A percentile compares a stretch with the other conserved stretches of the same genome.
Evolutionary conservation across 2,329 filamentous ascomycete genomes (phyloP).

Genomic region (Fusarium siculi): DNA sequence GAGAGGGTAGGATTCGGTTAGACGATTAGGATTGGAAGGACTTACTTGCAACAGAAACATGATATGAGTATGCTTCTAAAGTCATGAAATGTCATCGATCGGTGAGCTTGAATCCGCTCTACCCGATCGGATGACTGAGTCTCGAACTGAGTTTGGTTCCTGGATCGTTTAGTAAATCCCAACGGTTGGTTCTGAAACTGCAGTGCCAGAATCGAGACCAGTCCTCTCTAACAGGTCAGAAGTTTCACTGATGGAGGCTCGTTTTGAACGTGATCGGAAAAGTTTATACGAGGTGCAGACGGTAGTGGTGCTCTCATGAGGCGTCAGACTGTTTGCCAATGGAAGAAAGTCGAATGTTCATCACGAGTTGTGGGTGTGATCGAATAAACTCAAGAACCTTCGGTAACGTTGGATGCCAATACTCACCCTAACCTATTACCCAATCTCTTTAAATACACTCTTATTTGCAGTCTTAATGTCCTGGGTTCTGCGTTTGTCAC

Average conservation of each 20-base stretch:
- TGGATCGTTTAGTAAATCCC: conserved; percentile 10
- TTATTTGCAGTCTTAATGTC: neutral
- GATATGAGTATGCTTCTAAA: neutral
- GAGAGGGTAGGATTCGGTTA: neutral
- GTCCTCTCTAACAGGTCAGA: neutral
- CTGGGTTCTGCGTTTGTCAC: neutral
- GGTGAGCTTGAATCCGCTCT: neutral
- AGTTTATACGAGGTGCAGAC: neutral
- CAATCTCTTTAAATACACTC: neutral
- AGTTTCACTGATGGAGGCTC: neutral
- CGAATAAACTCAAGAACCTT: neutral
- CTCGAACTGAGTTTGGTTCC: conserved; percentile 23
- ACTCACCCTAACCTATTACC: too few species aligned
- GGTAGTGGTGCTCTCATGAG: neutral
- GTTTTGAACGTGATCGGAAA: neutral
- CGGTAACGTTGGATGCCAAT: neutral
- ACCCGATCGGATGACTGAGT: neutral
- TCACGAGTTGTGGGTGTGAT: neutral
- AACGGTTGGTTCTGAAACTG: conserved; percentile 22
- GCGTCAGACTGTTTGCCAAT: neutral
- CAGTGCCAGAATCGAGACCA: neutral
- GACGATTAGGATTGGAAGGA: neutral
- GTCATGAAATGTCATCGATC: neutral
- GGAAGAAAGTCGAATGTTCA: neutral
- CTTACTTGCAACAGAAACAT: neutral